Percentiles rank a stretch among this genome's conserved stretches.
Evolutionary conservation across 352 stramenopile species (phyloP).

Genomic region (Pythium diclinum): DNA sequence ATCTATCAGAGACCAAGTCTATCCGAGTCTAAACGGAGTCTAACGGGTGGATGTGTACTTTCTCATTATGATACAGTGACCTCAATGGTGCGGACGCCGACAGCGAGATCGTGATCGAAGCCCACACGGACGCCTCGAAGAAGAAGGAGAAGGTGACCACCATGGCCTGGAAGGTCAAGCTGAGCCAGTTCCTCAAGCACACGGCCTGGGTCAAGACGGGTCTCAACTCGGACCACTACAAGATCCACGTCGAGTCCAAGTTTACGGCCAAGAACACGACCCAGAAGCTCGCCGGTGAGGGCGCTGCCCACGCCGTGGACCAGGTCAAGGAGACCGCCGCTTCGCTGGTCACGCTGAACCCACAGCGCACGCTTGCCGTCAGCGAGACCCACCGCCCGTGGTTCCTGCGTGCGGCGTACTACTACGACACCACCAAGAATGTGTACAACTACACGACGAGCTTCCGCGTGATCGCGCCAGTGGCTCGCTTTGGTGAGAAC

Average conservation of each 20-base stretch:
- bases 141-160: constrained; percentile 26
- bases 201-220: background rate
- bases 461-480: constrained; percentile 59
- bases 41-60: constrained; percentile 7
- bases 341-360: constrained; percentile 10
- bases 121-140: constrained; percentile 35
- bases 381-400: constrained; percentile 47
- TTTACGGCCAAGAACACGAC: constrained; percentile 19
- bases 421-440: constrained; percentile 76
- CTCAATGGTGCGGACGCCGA: constrained; percentile 31
- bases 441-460: constrained; percentile 84
- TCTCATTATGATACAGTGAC: constrained; percentile 24
- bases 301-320: constrained; percentile 10
- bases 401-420: constrained; percentile 74
- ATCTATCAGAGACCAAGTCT: background rate
- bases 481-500: constrained; percentile 63
- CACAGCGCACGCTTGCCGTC: constrained; percentile 17
- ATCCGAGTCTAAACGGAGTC: background rate
- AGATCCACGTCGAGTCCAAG: constrained; percentile 19
- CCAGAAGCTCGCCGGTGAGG: constrained; percentile 21
- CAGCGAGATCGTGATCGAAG: constrained; percentile 41
- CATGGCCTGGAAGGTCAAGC: constrained; percentile 15
- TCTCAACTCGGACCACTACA: constrained; percentile 6
- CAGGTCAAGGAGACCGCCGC: constrained; percentile 16
- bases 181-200: constrained; percentile 15